These are phyloP conservation scores for Blastobotrys chiropterorum DNA, from an alignment of 805 yeast species.

Conservation along the genomic window DNA sequence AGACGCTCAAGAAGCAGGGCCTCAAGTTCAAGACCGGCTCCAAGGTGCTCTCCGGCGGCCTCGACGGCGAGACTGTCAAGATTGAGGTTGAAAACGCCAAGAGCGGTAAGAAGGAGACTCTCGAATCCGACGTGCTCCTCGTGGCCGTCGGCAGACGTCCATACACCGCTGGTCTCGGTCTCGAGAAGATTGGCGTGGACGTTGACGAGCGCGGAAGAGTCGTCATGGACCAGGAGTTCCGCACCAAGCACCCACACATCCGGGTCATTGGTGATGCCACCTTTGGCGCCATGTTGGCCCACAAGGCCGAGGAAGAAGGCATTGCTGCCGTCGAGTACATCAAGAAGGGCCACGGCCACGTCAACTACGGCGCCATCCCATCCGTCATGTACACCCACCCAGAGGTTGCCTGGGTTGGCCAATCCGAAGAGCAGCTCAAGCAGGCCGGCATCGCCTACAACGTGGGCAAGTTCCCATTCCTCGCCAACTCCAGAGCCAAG, in stretches of 20 bases:
- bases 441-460: slow-evolving; percentile 86
- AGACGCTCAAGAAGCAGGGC: slow-evolving; percentile 90
- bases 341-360: slow-evolving; percentile 93
- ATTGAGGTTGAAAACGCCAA: slow-evolving; percentile 87
- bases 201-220: slow-evolving; percentile 87
- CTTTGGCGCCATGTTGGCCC: slow-evolving; percentile 98
- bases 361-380: slow-evolving; percentile 96
- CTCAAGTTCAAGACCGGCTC: slow-evolving; percentile 87
- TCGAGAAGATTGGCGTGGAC: slow-evolving; percentile 85
- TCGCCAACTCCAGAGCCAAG: slow-evolving; percentile 99
- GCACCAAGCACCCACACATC: slow-evolving; percentile 87
- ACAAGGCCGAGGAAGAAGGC: slow-evolving; percentile 99
- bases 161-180: slow-evolving; percentile 80
- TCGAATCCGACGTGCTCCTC: slow-evolving; percentile 87
- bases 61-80: slow-evolving; percentile 83
- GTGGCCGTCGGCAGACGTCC: slow-evolving; percentile 99
- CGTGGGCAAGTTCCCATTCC: slow-evolving; percentile 96
- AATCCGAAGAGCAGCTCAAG: slow-evolving; percentile 90
- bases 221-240: slow-evolving; percentile 89
- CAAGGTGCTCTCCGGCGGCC: slow-evolving; percentile 79
- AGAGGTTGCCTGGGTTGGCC: slow-evolving; percentile 99
- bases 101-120: slow-evolving; percentile 66
- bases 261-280: slow-evolving; percentile 98
- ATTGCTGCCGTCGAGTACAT: slow-evolving; percentile 96
- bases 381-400: slow-evolving; percentile 99